Base-by-base conservation (phyloP, 1,284 basidiomycete genomes). In the Ceratobasidium sp. region DNA sequence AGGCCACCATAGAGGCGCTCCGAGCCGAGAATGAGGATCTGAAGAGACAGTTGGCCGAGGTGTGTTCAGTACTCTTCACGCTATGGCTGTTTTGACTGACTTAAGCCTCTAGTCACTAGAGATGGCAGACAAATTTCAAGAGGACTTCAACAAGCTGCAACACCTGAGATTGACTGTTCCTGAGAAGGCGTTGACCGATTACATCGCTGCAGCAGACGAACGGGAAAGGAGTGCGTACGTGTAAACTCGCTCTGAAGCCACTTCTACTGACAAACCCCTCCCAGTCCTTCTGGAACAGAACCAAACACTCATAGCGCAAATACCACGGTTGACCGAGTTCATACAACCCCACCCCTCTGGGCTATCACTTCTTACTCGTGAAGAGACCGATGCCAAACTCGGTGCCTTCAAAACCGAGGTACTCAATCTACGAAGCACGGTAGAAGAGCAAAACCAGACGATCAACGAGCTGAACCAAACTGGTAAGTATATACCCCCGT, bases 291-390 rank as follows among this genome's bases (percentile, higher is more conserved):
- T 91, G 54, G 80, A 83, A 27, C 82, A 89, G 19, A 87, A 91
- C 75, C 83, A 87, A 62, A 87, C 89, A 75, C 83, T 91, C n/a
- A 88, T 85, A 15, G 82, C 84, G 11, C 86, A 89, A 77, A 80
- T 91, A 3, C 83, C 87, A 8, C 85, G 85, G 54, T 83, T 87
- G 54, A 87, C 90, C 75, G 86, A 88, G 1, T 82, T 91, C 27
- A 83, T 87, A 41, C 83, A 83, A 56, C 82, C 86, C 1, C 87
- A 85, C 33, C 86, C 86, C 76, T 84, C 82, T 56, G 85, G 86
- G 0, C 83, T 91, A 36, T 89, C 90, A 77, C 86, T 94, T 75
- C 81, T 94, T 17, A 92, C 91, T 7, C 88, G 91, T 65, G 91
- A 93, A 77, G 87, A 88, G 3, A 91, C 89, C 7, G 89, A 93